A percentile compares a stretch with the other conserved stretches of the same genome.
Evolutionary conservation across 345 rosid species (phyloP).

Genomic region (Citrus sinensis): DNA sequence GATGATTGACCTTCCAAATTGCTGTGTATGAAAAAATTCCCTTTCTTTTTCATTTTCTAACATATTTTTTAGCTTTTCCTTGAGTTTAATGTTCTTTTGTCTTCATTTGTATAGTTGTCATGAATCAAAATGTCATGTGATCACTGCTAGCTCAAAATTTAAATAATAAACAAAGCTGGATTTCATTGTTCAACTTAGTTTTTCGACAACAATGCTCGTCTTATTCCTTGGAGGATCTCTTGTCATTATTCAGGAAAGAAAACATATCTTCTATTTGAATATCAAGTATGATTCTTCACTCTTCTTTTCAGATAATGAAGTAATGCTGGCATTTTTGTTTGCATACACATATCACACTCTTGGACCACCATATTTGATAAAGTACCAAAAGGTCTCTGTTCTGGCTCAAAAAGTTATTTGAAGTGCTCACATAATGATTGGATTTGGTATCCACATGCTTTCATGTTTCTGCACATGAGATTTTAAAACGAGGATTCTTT

Average conservation of each 20-base stretch:
- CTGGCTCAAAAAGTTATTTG: background rate
- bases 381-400: background rate
- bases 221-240: background rate
- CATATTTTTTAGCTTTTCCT: background rate
- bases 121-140: background rate
- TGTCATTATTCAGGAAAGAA: background rate
- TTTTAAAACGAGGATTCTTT: background rate
- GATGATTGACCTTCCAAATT: background rate
- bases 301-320: background rate
- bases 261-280: background rate
- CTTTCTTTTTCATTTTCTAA: background rate
- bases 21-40: background rate
- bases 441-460: background rate
- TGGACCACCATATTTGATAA: no score
- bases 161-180: background rate
- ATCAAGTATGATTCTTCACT: background rate
- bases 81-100: background rate
- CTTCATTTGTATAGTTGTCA: background rate
- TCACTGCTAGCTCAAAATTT: background rate
- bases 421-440: no score
- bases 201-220: background rate
- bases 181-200: background rate
- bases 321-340: background rate
- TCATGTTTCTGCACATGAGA: background rate
- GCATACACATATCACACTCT: background rate